A percentile compares a stretch with the other conserved stretches of the same genome.
These are phyloP conservation scores for Panellus pusillus DNA, from an alignment of 768 basidiomycete genomes.

Conservation along the genomic window DNA sequence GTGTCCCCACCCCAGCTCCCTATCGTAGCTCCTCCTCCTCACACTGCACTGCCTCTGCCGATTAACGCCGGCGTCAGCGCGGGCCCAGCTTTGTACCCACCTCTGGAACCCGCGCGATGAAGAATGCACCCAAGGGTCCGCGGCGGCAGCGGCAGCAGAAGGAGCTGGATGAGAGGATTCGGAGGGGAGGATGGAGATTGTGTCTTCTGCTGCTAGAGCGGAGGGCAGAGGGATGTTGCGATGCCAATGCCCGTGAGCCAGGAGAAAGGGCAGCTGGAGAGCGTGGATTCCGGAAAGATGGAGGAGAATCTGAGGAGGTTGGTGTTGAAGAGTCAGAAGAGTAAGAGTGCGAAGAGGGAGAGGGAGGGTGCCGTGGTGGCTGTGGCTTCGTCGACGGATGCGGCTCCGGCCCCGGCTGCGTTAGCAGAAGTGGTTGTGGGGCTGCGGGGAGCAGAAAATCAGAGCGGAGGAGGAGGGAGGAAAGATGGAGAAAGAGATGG, in stretches of 20 bases:
- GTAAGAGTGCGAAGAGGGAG: conserved; percentile 29
- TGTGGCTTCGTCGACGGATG: conserved; percentile 4
- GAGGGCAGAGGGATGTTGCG: not conserved
- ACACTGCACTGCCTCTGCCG: not conserved
- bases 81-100: no score
- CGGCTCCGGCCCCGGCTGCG: not conserved
- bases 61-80: not conserved
- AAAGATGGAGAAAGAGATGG: no score
- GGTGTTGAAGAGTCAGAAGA: conserved; percentile 35
- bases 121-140: conserved; percentile 37
- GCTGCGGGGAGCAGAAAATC: no score
- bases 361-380: no score
- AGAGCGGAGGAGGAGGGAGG: no score
- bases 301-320: conserved; percentile 42
- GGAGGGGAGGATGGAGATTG: conserved; percentile 33
- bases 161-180: conserved; percentile 45
- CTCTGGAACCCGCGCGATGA: conserved; percentile 40
- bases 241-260: not conserved
- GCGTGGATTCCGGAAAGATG: conserved; percentile 27
- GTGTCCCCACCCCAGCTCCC: conserved; percentile 9
- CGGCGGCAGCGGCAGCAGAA: conserved; percentile 32
- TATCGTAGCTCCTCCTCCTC: not conserved
- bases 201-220: not conserved
- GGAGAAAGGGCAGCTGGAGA: not conserved
- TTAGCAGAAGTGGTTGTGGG: not conserved